Evolutionary conservation across 208 protist species (phyloP), one percentile per base, ranked within the genome.

Genomic region (Wallacemonas rigidus): DNA sequence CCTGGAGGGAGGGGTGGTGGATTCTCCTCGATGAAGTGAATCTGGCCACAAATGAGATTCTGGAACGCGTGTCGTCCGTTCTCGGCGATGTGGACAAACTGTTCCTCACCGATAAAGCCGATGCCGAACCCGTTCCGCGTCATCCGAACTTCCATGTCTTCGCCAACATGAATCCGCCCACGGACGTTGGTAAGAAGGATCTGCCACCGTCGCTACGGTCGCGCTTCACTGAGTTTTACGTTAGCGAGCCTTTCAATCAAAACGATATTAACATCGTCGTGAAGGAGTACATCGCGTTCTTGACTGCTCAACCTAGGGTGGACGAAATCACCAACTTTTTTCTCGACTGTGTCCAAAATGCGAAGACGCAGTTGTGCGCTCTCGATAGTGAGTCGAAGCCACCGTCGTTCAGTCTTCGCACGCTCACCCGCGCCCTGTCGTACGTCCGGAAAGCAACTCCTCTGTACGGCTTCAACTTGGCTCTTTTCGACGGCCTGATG

Each of bases 1-100:
- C 98, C 17, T 90, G 99, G 71, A 83, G 90, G 2, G 88, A 98
- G 67, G 99, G 99, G 3, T 75, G 99, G 56, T 99, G 99, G 99
- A 90, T 99, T 71, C 85, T 99, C 8, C 88, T 99, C 1, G 99
- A 99, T 80, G 99, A 99, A 88, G 91, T 99, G 57, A 99, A 99
- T 90, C 88, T 99, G 58, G 99, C 99, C 4, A 88, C 96, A 1
- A 92, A 93, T 0, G 99, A 99, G 71, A 98, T 99, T 14, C 83
- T 99, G 1, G 96, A 99, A 75, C 81, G 95, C 17, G 88, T 99
- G 47, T 97, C 89, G 36, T 88, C 97, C 55, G 87, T 99, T 2
- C 88, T 99, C 36, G 98, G 99, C 45, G 94, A 98, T 62, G 87
- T 92, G 3, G 87, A 95, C 69, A 63, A 71, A 43, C 82, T 97